These are phyloP conservation scores for Populus hybrid DNA, from an alignment of 441 rosid species.

Conservation along the genomic window DNA sequence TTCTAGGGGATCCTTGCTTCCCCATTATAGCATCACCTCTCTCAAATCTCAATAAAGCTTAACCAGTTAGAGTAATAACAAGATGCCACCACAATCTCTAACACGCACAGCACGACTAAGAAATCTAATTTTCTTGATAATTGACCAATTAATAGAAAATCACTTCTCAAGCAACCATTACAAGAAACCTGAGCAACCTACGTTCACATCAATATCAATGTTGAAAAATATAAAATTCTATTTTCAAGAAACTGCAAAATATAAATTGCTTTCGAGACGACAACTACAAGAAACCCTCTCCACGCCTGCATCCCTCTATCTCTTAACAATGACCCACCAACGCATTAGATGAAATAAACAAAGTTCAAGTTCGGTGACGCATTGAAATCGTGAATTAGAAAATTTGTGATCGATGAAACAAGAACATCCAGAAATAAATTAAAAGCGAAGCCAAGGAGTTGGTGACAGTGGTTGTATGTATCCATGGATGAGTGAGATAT, in stretches of 20 bases:
- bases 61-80: not conserved
- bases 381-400: constrained; percentile 24
- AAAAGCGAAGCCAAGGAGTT: constrained; percentile 51
- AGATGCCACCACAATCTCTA: constrained; percentile 1
- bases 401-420: constrained; percentile 16
- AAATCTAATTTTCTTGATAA: not conserved
- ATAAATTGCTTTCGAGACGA: not conserved
- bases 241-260: not conserved
- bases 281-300: no score
- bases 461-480: constrained; percentile 30
- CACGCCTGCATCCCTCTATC: constrained; percentile 4
- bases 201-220: not conserved
- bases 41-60: constrained; percentile 9
- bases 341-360: constrained; percentile 26
- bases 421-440: constrained; percentile 42
- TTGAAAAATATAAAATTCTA: not conserved
- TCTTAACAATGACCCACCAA: constrained; percentile 35
- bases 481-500: constrained; percentile 46
- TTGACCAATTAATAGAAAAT: not conserved
- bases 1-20: constrained; percentile 47
- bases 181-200: not conserved
- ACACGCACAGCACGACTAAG: not conserved
- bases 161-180: constrained; percentile 5
- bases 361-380: constrained; percentile 32
- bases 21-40: constrained; percentile 34